phyloP scores from a whole-genome alignment of 148 eudicot genomes.

The Vaccinium macrocarpon region DNA sequence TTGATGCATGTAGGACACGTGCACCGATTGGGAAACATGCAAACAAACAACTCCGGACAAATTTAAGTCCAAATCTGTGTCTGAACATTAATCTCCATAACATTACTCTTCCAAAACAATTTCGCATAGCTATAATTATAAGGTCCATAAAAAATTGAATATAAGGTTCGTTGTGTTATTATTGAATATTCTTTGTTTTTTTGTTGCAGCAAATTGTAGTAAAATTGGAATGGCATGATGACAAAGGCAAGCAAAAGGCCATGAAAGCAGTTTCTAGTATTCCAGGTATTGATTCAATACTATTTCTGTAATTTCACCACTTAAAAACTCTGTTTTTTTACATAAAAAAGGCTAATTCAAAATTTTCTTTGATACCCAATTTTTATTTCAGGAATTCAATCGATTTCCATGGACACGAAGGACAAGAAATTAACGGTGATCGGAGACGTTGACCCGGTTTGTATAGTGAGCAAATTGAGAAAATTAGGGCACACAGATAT shows the following conservation, averaged over 20 bases:
- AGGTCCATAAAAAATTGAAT: too few relatives aligned
- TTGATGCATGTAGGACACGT: too few relatives aligned
- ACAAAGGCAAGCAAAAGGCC: conserved; percentile 46
- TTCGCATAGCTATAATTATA: too few relatives aligned
- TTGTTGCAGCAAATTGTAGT: conserved; percentile 50
- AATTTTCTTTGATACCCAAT: background rate
- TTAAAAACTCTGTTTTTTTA: background rate
- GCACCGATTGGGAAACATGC: too few relatives aligned
- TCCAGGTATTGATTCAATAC: conserved; percentile 26
- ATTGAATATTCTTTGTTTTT: background rate
- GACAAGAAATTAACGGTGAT: conserved; percentile 58
- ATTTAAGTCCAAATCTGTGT: too few relatives aligned
- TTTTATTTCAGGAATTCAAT: conserved; percentile 51
- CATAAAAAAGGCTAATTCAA: too few relatives aligned
- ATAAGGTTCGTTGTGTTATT: background rate
- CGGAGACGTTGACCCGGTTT: conserved; percentile 57
- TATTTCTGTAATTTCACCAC: background rate
- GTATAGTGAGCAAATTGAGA: conserved; percentile 42
- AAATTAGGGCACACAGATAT: conserved; percentile 46
- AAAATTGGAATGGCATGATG: conserved; percentile 44
- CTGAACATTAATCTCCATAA: too few relatives aligned
- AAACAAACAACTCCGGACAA: too few relatives aligned
- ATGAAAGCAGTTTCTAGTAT: conserved; percentile 49
- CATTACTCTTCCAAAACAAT: too few relatives aligned
- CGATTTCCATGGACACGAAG: conserved; percentile 56